These are phyloP conservation scores for Ilyonectria robusta DNA, from an alignment of 2,329 filamentous ascomycete genomes.

Conservation along the genomic window DNA sequence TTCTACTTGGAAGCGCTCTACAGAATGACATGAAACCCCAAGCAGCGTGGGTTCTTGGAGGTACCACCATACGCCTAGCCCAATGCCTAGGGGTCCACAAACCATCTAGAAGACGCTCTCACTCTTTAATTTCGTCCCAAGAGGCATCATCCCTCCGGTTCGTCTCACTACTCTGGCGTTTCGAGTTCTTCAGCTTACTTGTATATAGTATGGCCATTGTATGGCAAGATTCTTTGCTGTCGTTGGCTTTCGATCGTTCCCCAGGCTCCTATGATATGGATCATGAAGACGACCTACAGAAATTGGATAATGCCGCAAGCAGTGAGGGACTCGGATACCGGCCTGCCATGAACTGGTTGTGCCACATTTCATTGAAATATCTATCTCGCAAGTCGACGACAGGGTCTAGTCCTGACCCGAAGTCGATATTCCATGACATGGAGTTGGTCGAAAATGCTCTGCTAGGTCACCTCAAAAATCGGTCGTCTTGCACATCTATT, in stretches of 20 bases:
- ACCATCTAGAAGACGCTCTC: neutral
- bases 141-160: constrained; percentile 33
- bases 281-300: constrained; percentile 20
- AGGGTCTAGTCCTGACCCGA: neutral
- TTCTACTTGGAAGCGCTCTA: constrained; percentile 37
- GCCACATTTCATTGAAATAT: constrained; percentile 20
- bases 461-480: constrained; percentile 5
- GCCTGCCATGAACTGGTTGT: constrained; percentile 40
- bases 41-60: constrained; percentile 38
- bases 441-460: constrained; percentile 18
- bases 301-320: neutral
- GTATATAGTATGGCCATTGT: constrained; percentile 32
- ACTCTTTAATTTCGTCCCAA: neutral
- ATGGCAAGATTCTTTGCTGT: constrained; percentile 40
- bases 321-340: constrained; percentile 19
- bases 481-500: constrained; percentile 25
- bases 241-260: constrained; percentile 35
- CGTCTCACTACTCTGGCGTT: fast-evolving
- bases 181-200: neutral
- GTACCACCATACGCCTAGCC: constrained; percentile 35
- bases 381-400: constrained; percentile 1
- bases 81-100: constrained; percentile 36
- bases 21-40: constrained; percentile 41
- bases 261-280: constrained; percentile 34
- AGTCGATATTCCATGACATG: constrained; percentile 18